Evolutionary conservation across 2,329 filamentous ascomycete species (phyloP).

Genomic region (Zymoseptoria passerinii): DNA sequence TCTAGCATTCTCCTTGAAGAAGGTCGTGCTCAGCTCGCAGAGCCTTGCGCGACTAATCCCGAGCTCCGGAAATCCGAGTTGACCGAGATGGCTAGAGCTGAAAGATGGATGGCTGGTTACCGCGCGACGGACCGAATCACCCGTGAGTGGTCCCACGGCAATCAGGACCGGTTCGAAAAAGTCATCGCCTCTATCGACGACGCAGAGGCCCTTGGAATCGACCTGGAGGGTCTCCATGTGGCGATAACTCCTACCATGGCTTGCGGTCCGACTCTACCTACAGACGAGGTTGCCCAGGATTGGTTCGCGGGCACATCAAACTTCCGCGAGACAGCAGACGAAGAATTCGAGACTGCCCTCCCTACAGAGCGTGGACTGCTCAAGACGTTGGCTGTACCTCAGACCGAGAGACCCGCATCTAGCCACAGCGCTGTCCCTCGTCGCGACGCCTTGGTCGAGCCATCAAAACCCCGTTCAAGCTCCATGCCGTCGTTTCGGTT

Average conservation of each 20-base stretch:
- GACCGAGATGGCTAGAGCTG: conserved; percentile 3
- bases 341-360: not conserved
- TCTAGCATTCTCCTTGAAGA: conserved; percentile 5
- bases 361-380: not conserved
- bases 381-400: not conserved
- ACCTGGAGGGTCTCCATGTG: not conserved
- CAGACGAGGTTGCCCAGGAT: not conserved
- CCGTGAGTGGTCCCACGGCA: not conserved
- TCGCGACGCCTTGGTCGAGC: not conserved
- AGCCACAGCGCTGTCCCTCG: not conserved
- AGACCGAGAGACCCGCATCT: not conserved
- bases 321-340: not conserved
- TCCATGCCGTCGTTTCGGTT: not conserved
- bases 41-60: not conserved
- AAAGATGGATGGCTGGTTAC: conserved; percentile 6
- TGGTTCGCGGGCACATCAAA: not conserved
- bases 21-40: conserved; percentile 7
- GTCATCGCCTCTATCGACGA: conserved; percentile 4
- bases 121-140: not conserved
- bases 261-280: not conserved
- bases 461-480: not conserved
- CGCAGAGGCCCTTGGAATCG: not conserved
- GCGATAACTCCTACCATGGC: not conserved
- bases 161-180: conserved; percentile 4
- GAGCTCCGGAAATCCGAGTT: conserved; percentile 9